Evolutionary conservation across 257 asterid genomes (phyloP), one percentile per base, ranked within the genome.

Genomic region (Rubia yunnanensis): DNA sequence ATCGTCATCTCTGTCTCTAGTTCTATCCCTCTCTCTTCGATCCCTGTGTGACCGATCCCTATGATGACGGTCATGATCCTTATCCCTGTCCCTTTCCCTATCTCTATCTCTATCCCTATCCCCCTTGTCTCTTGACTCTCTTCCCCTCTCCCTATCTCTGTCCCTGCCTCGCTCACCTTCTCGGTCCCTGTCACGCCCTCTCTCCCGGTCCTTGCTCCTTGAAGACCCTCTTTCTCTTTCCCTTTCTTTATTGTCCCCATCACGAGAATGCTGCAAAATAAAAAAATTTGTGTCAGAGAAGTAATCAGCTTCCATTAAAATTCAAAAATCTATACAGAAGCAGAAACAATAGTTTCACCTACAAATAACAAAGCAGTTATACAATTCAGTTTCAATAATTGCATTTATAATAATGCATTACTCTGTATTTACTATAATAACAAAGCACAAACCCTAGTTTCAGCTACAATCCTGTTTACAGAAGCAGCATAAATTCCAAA

Each of bases 61-160:
- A 0, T 78, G 94, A 77, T 79, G 85, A 52, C 80, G 84, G 48
- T 85, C 95, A 50, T 9, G 27, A 20, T 50, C 94, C 74, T 78
- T 78, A 54, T 84, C 96, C 77, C 85, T 83, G 39, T 94, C 83
- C 77, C 86, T 86, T 70, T 83, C 96, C 73, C 86, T 69, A n/a
- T 79, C 84, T 68, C 75, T 88, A 65, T 91, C 98, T 64, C 87
- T 81, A 69, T 81, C 35, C 7, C 62, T 27, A 59, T 84, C 95
- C 28, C 88, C 76, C 52, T 68, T 86, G 27, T 73, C 85, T 17
- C 64, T 54, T 7, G 71, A 85, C 64, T 75, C 86, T 62, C 77
- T 44, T 1, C 72, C 86, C 20, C 79, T 39, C 20, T 74, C 87
- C 34, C 74, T 65, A 10, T 74, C 80, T 30, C 74, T 66, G 24